Conservation (phyloP, 331 rosid species). For the Malus hybrid region DNA sequence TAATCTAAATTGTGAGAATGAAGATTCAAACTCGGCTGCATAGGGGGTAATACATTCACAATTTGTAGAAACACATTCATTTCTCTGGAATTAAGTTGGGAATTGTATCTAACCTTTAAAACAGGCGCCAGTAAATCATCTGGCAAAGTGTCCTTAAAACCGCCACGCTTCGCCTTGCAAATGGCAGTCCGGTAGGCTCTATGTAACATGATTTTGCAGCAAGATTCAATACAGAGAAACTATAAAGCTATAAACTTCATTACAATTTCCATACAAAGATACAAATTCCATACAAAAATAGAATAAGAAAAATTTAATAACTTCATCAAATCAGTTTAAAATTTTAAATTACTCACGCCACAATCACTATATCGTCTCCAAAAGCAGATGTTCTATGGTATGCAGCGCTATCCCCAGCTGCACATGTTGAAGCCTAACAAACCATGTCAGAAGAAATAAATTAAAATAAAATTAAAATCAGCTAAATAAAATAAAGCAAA, state of each 20-base stretch:
- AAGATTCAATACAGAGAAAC: neutral
- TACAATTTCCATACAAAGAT: neutral
- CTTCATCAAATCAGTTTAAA: neutral
- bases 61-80: neutral
- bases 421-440: slow-evolving; percentile 59
- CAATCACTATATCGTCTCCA: slow-evolving; percentile 85
- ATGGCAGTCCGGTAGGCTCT: slow-evolving; percentile 84
- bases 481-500: neutral
- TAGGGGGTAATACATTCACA: no score
- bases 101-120: slow-evolving; percentile 46
- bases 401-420: slow-evolving; percentile 41
- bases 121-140: slow-evolving; percentile 91
- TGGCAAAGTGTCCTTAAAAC: slow-evolving; percentile 78
- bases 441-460: neutral
- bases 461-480: neutral
- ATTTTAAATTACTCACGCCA: slow-evolving; percentile 55
- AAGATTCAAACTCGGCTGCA: no score
- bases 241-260: neutral
- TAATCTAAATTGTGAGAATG: no score
- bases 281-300: neutral
- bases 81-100: neutral
- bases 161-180: slow-evolving; percentile 77
- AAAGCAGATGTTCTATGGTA: slow-evolving; percentile 33
- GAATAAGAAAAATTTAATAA: neutral
- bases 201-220: neutral